Evolutionary conservation across 306 rosid genomes (phyloP).

Genomic region (Fagus crenata): DNA sequence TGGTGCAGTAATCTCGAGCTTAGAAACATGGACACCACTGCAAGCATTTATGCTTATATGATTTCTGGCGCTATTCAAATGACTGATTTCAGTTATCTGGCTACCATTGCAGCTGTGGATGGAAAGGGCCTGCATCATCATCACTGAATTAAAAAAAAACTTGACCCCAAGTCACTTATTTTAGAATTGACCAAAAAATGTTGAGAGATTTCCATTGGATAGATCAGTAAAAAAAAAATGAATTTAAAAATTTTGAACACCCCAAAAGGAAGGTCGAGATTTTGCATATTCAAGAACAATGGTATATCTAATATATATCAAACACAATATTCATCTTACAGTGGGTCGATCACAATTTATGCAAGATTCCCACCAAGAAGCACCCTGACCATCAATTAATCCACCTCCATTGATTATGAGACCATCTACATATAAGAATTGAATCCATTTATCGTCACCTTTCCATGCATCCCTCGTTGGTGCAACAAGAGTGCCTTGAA

Average conservation of each 20-base stretch:
- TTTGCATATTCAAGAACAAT: too few species aligned
- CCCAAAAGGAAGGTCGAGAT: too few species aligned
- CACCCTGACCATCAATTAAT: conserved; percentile 26
- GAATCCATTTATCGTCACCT: conserved; percentile 7
- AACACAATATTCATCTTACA: too few species aligned
- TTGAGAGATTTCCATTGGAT: too few species aligned
- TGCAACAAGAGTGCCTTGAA: conserved; percentile 32
- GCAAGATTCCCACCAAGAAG: conserved; percentile 31
- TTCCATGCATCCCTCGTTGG: conserved; percentile 19
- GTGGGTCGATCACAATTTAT: not conserved
- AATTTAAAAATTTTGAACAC: too few species aligned
- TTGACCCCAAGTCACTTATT: not conserved
- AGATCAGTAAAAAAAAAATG: too few species aligned
- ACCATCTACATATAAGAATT: not conserved
- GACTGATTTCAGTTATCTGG: conserved; percentile 20
- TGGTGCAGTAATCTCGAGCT: conserved; percentile 32
- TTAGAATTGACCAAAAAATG: not conserved
- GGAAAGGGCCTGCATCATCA: conserved; percentile 31
- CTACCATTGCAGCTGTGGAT: conserved; percentile 17
- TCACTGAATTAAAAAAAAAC: too few species aligned
- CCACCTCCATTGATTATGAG: conserved; percentile 29
- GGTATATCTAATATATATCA: too few species aligned
- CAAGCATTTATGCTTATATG: conserved; percentile 25
- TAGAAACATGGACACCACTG: not conserved
- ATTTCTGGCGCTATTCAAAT: conserved; percentile 25